Evolutionary conservation across 768 basidiomycete genomes (phyloP), one percentile per base, ranked within the genome.

Genomic region (Naematelia aurantialba): DNA sequence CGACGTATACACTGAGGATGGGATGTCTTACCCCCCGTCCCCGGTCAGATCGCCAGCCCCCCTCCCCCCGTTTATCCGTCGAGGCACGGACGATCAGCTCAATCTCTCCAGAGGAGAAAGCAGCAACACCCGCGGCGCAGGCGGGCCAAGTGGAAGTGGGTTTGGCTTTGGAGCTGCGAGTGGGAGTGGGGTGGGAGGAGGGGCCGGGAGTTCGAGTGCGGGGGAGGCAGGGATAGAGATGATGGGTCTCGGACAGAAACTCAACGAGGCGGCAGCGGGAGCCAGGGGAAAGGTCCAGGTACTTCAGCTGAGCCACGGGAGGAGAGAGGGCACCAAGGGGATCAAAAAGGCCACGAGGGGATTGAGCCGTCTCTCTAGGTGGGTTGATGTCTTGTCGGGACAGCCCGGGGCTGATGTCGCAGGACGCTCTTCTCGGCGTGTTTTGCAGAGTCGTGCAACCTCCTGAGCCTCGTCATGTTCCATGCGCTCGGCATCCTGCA

Each of bases 391-490:
- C 19, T 25, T 13, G 19, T 26, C 14, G 8, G 8, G 34, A 39
- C 34, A 39, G 8, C 8, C 34, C 8, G 17, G 34, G 34, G 17
- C 34, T 39, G 17, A 39, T 17, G 17, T 39, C 34, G 8, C 34
- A 39, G 34, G 34, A 17, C 34, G 71, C 57, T 73, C 25, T 52
- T 17, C 75, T 76, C 58, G 72, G 68, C 13, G 29, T 74, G 71
- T 45, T 68, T 75, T 46, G 68, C 72, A 5, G 75, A 76, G 44
- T 45, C 62, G 17, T 70, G 72, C 46, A 68, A 69, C 19, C 60
- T 76, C 10, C 48, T 76, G 19, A 66, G 67, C 0, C 59, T 76
- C 24, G 75, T 76, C 46, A 70, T 75, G 52, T 72, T 74, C 47
- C 70, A 76, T 54, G 61, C 73, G 5, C n/a, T 69, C 4, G 73